Evolutionary conservation across 1,284 basidiomycete genomes (phyloP).

Genomic region (Marasmius sp.): DNA sequence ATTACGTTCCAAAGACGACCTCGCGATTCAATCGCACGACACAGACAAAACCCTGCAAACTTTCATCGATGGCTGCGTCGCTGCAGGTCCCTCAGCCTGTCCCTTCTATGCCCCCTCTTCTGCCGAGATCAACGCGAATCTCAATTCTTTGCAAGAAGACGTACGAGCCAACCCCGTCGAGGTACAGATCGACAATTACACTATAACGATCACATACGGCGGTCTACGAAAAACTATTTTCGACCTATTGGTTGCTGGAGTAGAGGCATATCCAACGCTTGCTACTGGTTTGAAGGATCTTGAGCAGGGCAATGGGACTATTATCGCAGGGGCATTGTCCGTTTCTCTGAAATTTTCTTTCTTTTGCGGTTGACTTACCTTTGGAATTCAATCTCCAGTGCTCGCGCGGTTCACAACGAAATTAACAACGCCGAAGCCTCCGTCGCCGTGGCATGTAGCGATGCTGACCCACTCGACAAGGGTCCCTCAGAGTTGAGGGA

Average conservation of each 20-base stretch:
- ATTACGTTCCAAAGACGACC: constrained; percentile 17
- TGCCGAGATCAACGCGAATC: not conserved
- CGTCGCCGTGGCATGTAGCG: not conserved
- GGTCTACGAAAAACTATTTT: not conserved
- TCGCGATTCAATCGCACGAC: constrained; percentile 23
- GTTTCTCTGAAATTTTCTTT: not conserved
- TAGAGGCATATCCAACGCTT: constrained; percentile 33
- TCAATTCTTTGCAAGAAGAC: not conserved
- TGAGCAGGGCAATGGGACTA: constrained; percentile 30
- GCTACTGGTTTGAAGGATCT: constrained; percentile 38
- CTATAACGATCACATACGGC: not conserved
- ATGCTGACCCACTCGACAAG: not conserved
- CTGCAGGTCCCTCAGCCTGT: not conserved
- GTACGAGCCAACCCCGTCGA: not conserved
- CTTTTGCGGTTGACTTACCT: not conserved
- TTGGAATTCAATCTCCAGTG: not conserved
- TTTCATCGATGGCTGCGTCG: not conserved
- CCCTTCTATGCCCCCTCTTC: not conserved
- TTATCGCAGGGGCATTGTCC: constrained; percentile 23
- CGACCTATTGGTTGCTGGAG: not conserved
- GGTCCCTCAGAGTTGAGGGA: not conserved
- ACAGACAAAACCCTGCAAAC: constrained; percentile 17
- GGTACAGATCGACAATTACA: not conserved
- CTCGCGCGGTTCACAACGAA: not conserved
- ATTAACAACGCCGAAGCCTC: not conserved